A percentile compares a stretch with the other conserved stretches of the same genome.
Conservation (phyloP, 228 moss, liverwort and hornwort species). For the Sphagnum fallax region DNA sequence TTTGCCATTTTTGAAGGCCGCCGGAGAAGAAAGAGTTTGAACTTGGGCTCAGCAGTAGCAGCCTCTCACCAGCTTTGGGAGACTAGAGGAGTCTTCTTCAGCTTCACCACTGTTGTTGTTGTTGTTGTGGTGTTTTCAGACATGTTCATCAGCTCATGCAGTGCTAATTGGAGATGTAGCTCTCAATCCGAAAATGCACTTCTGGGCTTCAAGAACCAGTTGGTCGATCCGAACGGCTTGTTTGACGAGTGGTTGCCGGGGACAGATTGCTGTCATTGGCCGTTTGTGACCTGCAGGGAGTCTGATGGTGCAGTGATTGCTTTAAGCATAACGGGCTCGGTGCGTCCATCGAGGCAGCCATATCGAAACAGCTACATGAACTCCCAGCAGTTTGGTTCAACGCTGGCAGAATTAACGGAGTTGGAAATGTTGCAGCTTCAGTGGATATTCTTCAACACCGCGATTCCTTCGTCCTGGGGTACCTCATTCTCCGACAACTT, state of each 20-base stretch:
- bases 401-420: constrained; percentile 37
- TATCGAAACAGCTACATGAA: constrained; percentile 22
- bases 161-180: too few relatives aligned
- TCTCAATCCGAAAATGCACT: constrained; percentile 23
- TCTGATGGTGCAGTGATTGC: constrained; percentile 8
- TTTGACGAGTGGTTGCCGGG: constrained; percentile 32
- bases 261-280: constrained; percentile 45
- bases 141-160: too few relatives aligned
- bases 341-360: constrained; percentile 8
- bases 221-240: constrained; percentile 26
- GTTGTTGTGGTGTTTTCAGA: too few relatives aligned
- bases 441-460: constrained; percentile 42
- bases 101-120: too few relatives aligned
- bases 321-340: constrained; percentile 7
- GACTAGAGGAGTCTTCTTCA: too few relatives aligned
- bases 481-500: constrained; percentile 33
- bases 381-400: constrained; percentile 22
- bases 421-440: constrained; percentile 30
- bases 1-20: too few relatives aligned
- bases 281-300: constrained; percentile 43
- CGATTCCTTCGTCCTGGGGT: constrained; percentile 52
- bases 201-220: constrained; percentile 39
- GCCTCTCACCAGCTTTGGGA: too few relatives aligned
- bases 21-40: too few relatives aligned
- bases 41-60: too few relatives aligned